Evolutionary conservation across 192 early-diverging fungal genomes (phyloP), one percentile per base, ranked within the genome.

Genomic region (Funneliformis mosseae): DNA sequence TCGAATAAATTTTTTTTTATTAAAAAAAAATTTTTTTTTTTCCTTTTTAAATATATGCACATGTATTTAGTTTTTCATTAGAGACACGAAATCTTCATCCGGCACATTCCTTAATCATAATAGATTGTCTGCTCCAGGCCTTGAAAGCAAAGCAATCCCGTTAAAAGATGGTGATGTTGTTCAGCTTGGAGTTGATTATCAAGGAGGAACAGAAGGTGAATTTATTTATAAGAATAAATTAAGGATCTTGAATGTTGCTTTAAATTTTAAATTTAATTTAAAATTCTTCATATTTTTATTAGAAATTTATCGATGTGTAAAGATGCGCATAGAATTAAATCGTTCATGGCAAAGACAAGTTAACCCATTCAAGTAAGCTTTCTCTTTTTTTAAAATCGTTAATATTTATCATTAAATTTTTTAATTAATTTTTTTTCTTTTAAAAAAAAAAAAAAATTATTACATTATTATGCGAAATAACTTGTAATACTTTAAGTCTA

Each of bases 41-140:
- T 12, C n/a, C 78, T 67, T 79, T 69, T 75, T 68, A 39, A 77
- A 28, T 66, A 27, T 8, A 23, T 39, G 33, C 33, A 33, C 10
- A 18, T 25, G 66, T 33, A 43, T 12, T 18, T 80, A 97, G 95
- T 90, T 99, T 68, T 98, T 87, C 81, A 93, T 98, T 79, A 92
- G 92, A 81, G 98, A 99, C 85, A 96, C 95, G 61, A 97, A 96
- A 78, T 96, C 94, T 28, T 99, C 97, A 4, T 98, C 97, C 39
- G 98, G 98, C 11, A 99, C 98, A 16, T 99, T 98, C 80, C 87
- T 99, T 43, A 99, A 99, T 87, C 93, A 97, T 85, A 91, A 94
- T 85, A 87, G 98, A n/a, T 86, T 99, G 21, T 93, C 93, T 63
- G 92, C 97, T 18, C 94, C 96, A 25, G 92, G 92, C 5, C 90